Base-by-base conservation (phyloP, 768 basidiomycete species). In the Russula olivacea region DNA sequence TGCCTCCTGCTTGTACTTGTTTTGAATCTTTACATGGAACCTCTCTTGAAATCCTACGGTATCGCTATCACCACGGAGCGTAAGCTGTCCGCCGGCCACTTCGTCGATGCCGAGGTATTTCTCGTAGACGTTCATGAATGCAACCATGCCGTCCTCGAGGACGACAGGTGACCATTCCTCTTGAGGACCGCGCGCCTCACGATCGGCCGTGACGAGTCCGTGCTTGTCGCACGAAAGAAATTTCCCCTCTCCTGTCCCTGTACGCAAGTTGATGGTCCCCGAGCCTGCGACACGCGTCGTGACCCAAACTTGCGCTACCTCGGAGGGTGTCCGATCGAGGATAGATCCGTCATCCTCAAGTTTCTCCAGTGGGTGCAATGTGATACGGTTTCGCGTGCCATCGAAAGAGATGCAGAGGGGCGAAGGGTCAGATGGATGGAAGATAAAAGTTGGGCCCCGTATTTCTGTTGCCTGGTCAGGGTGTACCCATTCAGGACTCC, bases 91-190 rank as follows among this genome's bases (percentile, higher is more conserved):
- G 23, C 93, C 92, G 9, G 93, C 92, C 32, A 89, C 85, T 69
- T 94, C 91, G 68, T 96, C 93, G 48, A 95, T 77, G 56, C 84
- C 74, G 49, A 97, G 81, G 73, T 91, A 94, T 71, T 88, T 95
- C 71, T 93, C 91, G 70, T 95, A 94, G 11, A 91, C 79, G 73
- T 87, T 93, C 84, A 86, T 86, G 71, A 94, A 88, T 8, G 90
- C 88, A 53, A 89, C 84, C 87, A 93, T 91, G 47, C 90, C 91
- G 63, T 89, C 90, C 11, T 89, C 84, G 25, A 91, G 74, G 60
- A 93, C 77, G 28, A 92, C 82, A 17, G 93, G 88, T 3, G 88
- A 89, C 91, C 93, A 97, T 74, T 95, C 93, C 73, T 97, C 93
- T 73, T 96, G 91, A 4, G 91, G 89, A 1, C 93, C 94, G 36